phyloP scores from a whole-genome alignment of 192 early-diverging fungal species.

The Entomortierella lignicola region DNA sequence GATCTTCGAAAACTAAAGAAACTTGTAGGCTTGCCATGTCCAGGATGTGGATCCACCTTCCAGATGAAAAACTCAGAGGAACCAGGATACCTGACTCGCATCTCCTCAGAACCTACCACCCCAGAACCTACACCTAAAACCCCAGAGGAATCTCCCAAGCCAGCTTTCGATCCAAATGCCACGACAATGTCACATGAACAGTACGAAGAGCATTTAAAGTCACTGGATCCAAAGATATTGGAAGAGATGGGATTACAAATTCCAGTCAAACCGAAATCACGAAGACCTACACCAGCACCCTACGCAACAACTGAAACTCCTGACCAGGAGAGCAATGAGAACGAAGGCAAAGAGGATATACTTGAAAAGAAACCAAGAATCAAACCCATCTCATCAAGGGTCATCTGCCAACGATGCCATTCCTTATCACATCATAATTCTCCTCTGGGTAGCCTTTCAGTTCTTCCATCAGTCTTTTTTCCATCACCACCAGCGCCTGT shows the following conservation, averaged over 20 bases:
- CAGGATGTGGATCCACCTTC: conserved; percentile 41
- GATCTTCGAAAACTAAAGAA: background rate
- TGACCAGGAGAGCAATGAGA: no score
- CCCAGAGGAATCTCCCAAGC: background rate
- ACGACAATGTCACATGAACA: conserved; percentile 26
- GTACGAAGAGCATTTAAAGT: conserved; percentile 32
- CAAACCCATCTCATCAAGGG: background rate
- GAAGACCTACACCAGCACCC: no score
- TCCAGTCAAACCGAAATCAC: background rate
- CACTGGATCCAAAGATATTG: conserved; percentile 34
- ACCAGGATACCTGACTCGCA: conserved; percentile 30
- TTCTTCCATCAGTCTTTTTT: conserved; percentile 19
- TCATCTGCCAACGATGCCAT: conserved; percentile 46
- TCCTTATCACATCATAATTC: conserved; percentile 43
- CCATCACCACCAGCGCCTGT: conserved; percentile 35
- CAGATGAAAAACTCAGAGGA: conserved; percentile 20
- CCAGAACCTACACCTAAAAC: background rate
- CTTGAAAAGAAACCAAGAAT: conserved; percentile 22
- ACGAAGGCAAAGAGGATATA: background rate
- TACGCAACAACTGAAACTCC: background rate
- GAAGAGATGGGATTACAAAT: conserved; percentile 26
- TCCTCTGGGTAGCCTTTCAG: conserved; percentile 12
- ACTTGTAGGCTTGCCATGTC: conserved; percentile 36
- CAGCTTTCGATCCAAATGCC: conserved; percentile 6
- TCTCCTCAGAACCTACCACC: background rate